Conservation (phyloP, 2,329 filamentous ascomycete species). For the Periglandula ipomoeae region DNA sequence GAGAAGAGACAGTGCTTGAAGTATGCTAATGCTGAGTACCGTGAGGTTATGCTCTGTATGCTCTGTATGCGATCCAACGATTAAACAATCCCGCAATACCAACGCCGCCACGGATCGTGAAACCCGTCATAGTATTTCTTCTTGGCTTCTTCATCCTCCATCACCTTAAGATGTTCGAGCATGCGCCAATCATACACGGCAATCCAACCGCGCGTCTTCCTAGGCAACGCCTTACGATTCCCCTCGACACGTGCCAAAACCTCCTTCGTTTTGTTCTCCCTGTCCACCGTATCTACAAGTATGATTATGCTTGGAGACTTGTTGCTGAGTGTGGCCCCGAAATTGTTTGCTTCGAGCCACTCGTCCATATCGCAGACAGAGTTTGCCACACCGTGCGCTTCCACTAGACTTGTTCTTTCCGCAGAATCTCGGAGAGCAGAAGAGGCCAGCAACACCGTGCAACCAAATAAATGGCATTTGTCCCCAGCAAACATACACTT, state of each 20-base stretch:
- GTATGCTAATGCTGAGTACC: background rate
- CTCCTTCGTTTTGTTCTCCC: conserved; percentile 18
- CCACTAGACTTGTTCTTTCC: conserved; percentile 29
- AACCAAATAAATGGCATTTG: conserved; percentile 28
- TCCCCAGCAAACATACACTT: conserved; percentile 23
- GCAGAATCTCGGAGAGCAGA: conserved; percentile 28
- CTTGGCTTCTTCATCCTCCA: conserved; percentile 25
- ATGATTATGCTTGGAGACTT: conserved; percentile 12
- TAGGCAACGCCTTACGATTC: conserved; percentile 16
- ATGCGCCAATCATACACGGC: conserved; percentile 39
- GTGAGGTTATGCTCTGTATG: background rate
- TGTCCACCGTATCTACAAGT: conserved; percentile 32
- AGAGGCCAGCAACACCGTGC: conserved; percentile 31
- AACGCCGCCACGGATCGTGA: conserved; percentile 33
- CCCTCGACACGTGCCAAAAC: conserved; percentile 26
- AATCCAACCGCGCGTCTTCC: conserved; percentile 26
- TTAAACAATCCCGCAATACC: conserved; percentile 34
- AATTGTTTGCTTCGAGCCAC: conserved; percentile 20
- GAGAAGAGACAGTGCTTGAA: too few relatives aligned
- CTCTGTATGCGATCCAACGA: background rate
- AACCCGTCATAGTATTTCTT: conserved; percentile 25
- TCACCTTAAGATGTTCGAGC: conserved; percentile 29
- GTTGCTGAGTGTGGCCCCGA: conserved; percentile 1
- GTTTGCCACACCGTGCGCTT: conserved; percentile 30
- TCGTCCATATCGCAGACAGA: conserved; percentile 24